Percentiles rank a stretch among this genome's conserved stretches.
Evolutionary conservation across 2,329 filamentous ascomycete genomes (phyloP).

Genomic region (Dothidotthia symphoricarpi): DNA sequence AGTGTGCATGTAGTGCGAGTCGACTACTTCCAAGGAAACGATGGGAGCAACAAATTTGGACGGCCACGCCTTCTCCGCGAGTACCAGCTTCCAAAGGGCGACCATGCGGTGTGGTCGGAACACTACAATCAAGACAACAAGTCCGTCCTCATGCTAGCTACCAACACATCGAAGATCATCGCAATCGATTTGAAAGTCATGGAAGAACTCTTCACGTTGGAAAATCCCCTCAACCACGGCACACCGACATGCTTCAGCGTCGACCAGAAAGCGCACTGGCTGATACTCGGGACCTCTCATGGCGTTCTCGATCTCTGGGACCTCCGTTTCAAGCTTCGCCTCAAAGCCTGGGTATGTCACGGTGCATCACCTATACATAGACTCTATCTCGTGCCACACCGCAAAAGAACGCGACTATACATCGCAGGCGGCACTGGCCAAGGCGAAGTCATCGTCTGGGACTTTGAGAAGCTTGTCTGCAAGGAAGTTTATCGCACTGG

Average conservation of each 20-base stretch:
- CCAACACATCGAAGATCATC: conserved; percentile 78
- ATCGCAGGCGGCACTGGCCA: conserved; percentile 83
- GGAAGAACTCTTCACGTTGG: conserved; percentile 73
- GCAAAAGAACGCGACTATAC: conserved; percentile 77
- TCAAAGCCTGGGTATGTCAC: conserved; percentile 85
- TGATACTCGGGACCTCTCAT: conserved; percentile 87
- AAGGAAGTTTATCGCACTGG: conserved; percentile 79
- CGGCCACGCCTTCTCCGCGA: conserved; percentile 70
- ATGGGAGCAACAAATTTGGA: conserved; percentile 66
- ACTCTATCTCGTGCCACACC: conserved; percentile 59
- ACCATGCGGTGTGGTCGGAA: conserved; percentile 86
- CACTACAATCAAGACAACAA: conserved; percentile 80
- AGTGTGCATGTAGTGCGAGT: conserved; percentile 80
- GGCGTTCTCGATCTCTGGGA: conserved; percentile 95
- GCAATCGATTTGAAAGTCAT: conserved; percentile 87
- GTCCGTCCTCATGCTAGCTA: conserved; percentile 83
- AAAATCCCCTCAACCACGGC: conserved; percentile 89
- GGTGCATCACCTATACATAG: conserved; percentile 78
- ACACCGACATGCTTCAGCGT: conserved; percentile 88
- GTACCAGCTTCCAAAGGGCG: conserved; percentile 70
- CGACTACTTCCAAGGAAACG: conserved; percentile 59
- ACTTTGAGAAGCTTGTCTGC: conserved; percentile 85
- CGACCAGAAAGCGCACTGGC: conserved; percentile 82
- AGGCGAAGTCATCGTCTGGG: conserved; percentile 93
- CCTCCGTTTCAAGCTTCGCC: conserved; percentile 82